Base-by-base conservation (phyloP, 257 asterid genomes). In the Solanum etuberosum region DNA sequence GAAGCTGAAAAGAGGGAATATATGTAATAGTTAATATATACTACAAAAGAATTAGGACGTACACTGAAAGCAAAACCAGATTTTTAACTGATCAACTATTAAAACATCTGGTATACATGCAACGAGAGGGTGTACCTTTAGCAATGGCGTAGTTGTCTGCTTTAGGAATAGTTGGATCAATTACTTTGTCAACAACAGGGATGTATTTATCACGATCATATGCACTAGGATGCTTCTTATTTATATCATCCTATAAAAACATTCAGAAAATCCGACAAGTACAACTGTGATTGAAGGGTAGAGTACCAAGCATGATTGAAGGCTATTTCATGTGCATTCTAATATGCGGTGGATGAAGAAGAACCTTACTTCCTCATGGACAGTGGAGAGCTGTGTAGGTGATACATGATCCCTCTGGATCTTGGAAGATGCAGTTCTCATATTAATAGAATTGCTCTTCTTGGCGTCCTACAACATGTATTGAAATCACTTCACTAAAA, bases 281-380 rank as follows among this genome's bases (percentile, higher is more conserved):
- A n/a, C n/a, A n/a, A n/a, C n/a, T n/a, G n/a, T n/a, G n/a, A n/a
- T n/a, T n/a, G n/a, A n/a, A n/a, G n/a, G n/a, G n/a, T n/a, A n/a
- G n/a, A n/a, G n/a, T n/a, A n/a, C n/a, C n/a, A n/a, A n/a, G n/a
- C n/a, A n/a, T n/a, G n/a, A n/a, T n/a, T n/a, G n/a, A n/a, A n/a
- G n/a, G n/a, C n/a, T n/a, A n/a, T 46, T 80, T 43, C 18, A 80
- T 46, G 5, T 16, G 42, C 29, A 46, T 46, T 51, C 43, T 31
- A 31, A 31, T 31, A 48, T 31, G 61, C 25, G 70, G 37, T 57
- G 34, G 81, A 46, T 29, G 70, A 37, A 25, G 68, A 87, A 59
- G 14, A 23, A 65, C 88, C 95, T 93, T 91, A 94, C 99, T 93
- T 91, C 96, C 87, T 95, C 98, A 5, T 83, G 91, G 82, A 92